Base-by-base conservation (phyloP, 257 asterid genomes). In the Henckelia pumila region DNA sequence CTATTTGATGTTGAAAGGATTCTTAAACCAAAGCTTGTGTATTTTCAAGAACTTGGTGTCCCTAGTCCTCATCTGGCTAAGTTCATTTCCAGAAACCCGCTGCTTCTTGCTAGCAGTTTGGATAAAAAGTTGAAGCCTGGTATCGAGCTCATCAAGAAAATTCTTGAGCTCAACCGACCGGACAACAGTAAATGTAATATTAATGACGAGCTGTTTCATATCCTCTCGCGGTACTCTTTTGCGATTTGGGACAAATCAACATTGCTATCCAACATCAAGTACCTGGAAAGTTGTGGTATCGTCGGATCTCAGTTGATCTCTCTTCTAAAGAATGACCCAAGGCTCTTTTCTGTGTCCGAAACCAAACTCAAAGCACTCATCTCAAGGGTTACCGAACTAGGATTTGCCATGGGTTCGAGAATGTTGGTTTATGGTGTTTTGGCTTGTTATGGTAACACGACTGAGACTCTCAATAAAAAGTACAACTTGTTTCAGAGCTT, bases 261-360 rank as follows among this genome's bases (percentile, higher is more conserved):
- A 56, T 47, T 72, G 37, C 17, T 3, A 10, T 56, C 66, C 17
- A 63, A 29, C 76, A 26, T 71, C 14, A 26, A 29, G 30, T 71
- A 63, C 22, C 26, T 64, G 50, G 21, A 30, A 37, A 56, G 59
- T 1, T 71, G 71, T 26, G 76, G 76, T 21, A 32, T 71, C 17
- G 33, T 64, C 20, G 76, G 70, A 11, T 32, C 71, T 63, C 76
- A 71, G 22, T n/a, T 71, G 59, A 53, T 64, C 60, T 56, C 57
- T 25, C 25, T 71, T 29, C 19, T 71, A 25, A 71, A 40, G 52
- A 35, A 23, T 20, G 56, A 64, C 37, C 67, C 26, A 20, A 21
- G 67, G 55, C 35, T 72, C 20, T 28, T 64, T 28, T 19, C 25
- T n/a, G 35, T 33, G 10, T 33, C 40, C 1, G 40, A 33, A 33